Evolutionary conservation across 345 rosid species (phyloP).

Genomic region (Salix udensis): DNA sequence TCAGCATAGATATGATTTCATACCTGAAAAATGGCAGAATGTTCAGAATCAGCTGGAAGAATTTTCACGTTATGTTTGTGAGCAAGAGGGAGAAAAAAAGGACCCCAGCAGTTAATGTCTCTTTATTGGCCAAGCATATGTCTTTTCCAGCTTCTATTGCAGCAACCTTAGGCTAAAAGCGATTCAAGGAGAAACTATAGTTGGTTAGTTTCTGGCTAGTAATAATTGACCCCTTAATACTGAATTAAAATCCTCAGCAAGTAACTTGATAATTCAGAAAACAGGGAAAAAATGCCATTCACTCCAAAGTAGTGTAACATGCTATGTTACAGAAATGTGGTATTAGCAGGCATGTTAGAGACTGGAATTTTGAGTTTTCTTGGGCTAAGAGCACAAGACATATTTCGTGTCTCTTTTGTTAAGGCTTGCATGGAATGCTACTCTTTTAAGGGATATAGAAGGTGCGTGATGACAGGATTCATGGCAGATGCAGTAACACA

Average conservation of each 20-base stretch:
- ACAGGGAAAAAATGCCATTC: background rate
- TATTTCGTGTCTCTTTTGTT: too few species aligned
- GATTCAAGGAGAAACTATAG: background rate
- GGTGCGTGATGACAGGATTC: too few species aligned
- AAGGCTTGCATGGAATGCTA: too few species aligned
- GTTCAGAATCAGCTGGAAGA: constrained; percentile 99
- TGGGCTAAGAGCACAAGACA: too few species aligned
- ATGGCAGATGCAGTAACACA: too few species aligned
- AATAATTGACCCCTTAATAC: background rate
- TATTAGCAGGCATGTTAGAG: too few species aligned
- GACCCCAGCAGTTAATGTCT: constrained; percentile 97
- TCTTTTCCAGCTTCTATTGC: constrained; percentile 96
- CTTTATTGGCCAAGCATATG: constrained; percentile 95
- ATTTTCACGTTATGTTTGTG: constrained; percentile 82
- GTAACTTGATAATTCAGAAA: background rate
- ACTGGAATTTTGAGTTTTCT: too few species aligned
- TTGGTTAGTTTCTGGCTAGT: constrained; percentile 3
- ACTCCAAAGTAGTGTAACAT: too few species aligned
- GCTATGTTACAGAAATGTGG: too few species aligned
- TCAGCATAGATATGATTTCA: constrained; percentile 3
- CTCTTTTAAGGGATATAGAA: too few species aligned
- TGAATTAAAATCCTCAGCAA: background rate
- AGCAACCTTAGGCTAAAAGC: constrained; percentile 81
- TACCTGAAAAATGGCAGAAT: constrained; percentile 98
- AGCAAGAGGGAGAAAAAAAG: constrained; percentile 93